Conservation (phyloP, 75 land plant genomes). For the Picea glauca region DNA sequence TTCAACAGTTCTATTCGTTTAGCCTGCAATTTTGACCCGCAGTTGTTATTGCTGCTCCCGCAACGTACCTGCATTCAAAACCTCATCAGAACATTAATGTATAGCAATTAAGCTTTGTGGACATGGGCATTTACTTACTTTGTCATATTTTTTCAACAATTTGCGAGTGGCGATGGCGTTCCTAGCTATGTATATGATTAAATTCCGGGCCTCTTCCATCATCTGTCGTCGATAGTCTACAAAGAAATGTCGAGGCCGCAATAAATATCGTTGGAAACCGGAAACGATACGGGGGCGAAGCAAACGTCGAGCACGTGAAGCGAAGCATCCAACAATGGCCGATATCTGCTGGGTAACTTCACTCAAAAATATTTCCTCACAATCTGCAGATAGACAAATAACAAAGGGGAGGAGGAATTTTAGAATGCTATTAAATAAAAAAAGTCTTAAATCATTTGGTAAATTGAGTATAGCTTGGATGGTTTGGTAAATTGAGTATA, state of each 20-base stretch:
- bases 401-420: neutral
- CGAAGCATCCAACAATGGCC: neutral
- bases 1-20: neutral
- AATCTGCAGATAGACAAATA: neutral
- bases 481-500: no score
- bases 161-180: neutral
- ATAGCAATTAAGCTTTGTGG: neutral
- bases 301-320: neutral
- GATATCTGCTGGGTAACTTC: neutral
- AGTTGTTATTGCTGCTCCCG: neutral
- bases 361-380: slow-evolving; percentile 1
- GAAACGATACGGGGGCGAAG: neutral
- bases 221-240: neutral
- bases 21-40: neutral
- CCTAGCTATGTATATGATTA: neutral
- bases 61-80: neutral
- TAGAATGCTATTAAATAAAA: no score
- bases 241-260: neutral
- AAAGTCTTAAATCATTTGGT: no score
- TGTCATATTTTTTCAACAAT: neutral
- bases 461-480: no score
- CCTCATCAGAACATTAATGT: neutral
- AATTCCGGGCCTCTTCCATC: neutral
- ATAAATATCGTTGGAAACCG: neutral
- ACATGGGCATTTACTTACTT: neutral